Base-by-base conservation (phyloP, 2,329 filamentous ascomycete genomes). In the Ceratocystis papillata region DNA sequence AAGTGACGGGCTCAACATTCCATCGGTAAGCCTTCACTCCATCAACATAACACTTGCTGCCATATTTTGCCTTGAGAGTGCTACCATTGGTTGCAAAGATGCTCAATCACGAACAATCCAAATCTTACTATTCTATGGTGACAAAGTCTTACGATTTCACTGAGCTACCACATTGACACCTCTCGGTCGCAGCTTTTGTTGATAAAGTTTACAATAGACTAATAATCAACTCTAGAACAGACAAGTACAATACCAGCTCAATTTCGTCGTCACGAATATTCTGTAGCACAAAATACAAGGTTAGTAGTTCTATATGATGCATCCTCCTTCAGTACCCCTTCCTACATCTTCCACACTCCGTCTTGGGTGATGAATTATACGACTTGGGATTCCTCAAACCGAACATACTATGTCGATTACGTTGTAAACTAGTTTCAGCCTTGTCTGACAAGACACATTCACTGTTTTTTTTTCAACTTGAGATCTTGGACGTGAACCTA, bases 321-420 rank as follows among this genome's bases (percentile, higher is more conserved):
- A 59, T 8, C 2, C n/a, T 10, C 25, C 67, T 65, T 68, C 65
- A 62, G 59, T 41, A 50, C 15, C 63, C 62, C 3, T 55, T 44
- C 65, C 55, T 48, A 41, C 41, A 57, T 65, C 69, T 72, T 69
- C 65, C 73, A 74, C 74, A 30, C 22, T 22, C 44, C 61, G 69
- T 69, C 67, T 68, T 76, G 74, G 72, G 76, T 84, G 83, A 85
- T 85, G 83, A 84, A 79, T 78, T 79, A 79, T 79, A 76, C 77
- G 76, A 83, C 79, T 81, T 83, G 81, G 82, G 81, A 85, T 85
- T 85, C 82, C 83, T 85, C 83, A 81, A 83, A 76, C 83, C 80
- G 81, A 85, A 85, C 77, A 84, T 71, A 83, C 73, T 68, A 84
- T 85, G 83, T 85, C 78, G 83, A 85, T 76, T 79, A 76, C 76